Conservation (phyloP, 371 early-diverging fungal genomes). For the Mycotypha africana region DNA sequence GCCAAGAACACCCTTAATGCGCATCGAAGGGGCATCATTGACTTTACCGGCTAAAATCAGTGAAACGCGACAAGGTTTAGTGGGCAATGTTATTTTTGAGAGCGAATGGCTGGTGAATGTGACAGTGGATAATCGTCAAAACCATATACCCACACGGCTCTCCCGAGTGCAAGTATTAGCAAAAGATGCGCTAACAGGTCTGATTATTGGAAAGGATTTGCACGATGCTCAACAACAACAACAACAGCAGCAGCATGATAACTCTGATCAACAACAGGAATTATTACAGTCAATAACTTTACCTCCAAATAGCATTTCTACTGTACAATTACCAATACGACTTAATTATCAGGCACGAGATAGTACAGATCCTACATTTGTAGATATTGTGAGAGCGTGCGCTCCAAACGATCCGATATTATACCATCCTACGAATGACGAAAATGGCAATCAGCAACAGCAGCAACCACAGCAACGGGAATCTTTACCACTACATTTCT, state of each 20-base stretch:
- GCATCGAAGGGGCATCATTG: conserved; percentile 40
- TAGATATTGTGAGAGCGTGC: conserved; percentile 27
- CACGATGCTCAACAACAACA: conserved; percentile 17
- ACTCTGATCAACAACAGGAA: conserved; percentile 17
- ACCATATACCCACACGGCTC: conserved; percentile 32
- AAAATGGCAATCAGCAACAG: not conserved
- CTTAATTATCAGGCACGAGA: conserved; percentile 40
- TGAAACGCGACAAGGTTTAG: conserved; percentile 33
- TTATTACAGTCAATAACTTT: conserved; percentile 15
- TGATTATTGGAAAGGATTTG: conserved; percentile 31
- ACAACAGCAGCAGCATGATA: no score
- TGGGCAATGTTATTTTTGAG: conserved; percentile 39
- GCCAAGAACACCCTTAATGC: conserved; percentile 43
- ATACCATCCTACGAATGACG: conserved; percentile 3
- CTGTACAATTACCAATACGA: conserved; percentile 27
- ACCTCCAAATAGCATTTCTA: conserved; percentile 26
- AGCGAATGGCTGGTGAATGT: conserved; percentile 41
- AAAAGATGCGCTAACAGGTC: conserved; percentile 37
- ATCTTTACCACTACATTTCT: conserved; percentile 34
- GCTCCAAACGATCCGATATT: conserved; percentile 7
- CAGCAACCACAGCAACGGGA: conserved; percentile 8
- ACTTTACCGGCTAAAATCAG: conserved; percentile 26
- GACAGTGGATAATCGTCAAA: conserved; percentile 36
- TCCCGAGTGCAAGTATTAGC: conserved; percentile 23
- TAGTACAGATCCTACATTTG: conserved; percentile 34